Conservation (phyloP, 2,329 filamentous ascomycete species). For the Colletotrichum viniferum region DNA sequence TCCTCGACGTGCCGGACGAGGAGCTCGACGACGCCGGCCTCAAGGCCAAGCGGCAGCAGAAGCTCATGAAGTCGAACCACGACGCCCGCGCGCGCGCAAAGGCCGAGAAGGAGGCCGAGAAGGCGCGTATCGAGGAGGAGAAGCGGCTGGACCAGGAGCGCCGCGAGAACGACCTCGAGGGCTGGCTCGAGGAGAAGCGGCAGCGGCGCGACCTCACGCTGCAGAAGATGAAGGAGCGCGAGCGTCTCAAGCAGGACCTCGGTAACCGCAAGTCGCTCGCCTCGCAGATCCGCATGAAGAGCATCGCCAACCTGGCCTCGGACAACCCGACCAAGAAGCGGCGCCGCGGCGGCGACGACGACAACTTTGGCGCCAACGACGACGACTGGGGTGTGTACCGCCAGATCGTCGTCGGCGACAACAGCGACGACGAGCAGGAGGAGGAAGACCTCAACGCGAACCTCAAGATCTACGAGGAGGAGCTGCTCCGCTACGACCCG, state of each 20-base stretch:
- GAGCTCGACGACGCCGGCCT: conserved; percentile 89
- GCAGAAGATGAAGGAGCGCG: conserved; percentile 89
- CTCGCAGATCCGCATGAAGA: conserved; percentile 98
- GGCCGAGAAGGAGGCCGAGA: conserved; percentile 92
- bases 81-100: conserved; percentile 94
- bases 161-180: conserved; percentile 81
- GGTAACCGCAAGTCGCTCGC: conserved; percentile 97
- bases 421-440: conserved; percentile 87
- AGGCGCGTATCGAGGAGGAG: conserved; percentile 81
- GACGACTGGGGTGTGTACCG: conserved; percentile 98
- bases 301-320: conserved; percentile 91
- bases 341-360: conserved; percentile 86
- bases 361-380: conserved; percentile 95
- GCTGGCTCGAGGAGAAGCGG: conserved; percentile 85
- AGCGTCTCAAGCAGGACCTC: conserved; percentile 90
- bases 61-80: conserved; percentile 91
- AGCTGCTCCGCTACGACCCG: conserved; percentile 85
- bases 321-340: conserved; percentile 86
- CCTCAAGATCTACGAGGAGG: conserved; percentile 79
- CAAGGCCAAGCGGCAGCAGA: conserved; percentile 92
- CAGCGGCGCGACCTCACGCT: conserved; percentile 73
- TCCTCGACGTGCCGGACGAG: conserved; percentile 89
- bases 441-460: conserved; percentile 82
- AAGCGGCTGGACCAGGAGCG: conserved; percentile 83
- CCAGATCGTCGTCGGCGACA: conserved; percentile 83